Evolutionary conservation across 768 basidiomycete species (phyloP).

Genomic region (Clavaria fumosa): DNA sequence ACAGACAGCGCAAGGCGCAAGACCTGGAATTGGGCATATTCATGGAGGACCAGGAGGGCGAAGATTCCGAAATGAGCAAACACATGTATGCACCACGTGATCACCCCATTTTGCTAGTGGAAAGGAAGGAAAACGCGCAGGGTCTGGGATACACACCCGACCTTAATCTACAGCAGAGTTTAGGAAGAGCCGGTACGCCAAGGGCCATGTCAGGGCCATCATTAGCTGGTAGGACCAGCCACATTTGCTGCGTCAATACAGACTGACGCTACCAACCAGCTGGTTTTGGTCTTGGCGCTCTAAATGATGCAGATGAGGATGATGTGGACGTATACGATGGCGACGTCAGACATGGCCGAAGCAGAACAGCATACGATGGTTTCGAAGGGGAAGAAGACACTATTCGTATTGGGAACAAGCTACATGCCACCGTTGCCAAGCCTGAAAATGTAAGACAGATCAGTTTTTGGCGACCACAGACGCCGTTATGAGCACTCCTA

Average conservation of each 20-base stretch:
- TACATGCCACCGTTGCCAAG: conserved; percentile 11
- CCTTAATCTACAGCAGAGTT: conserved; percentile 41
- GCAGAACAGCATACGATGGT: conserved; percentile 50
- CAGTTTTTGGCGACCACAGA: not conserved
- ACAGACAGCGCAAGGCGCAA: conserved; percentile 59
- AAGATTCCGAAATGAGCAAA: conserved; percentile 66
- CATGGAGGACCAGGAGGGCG: conserved; percentile 30
- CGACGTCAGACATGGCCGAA: conserved; percentile 20
- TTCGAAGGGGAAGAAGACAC: conserved; percentile 52
- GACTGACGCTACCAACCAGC: too few relatives aligned
- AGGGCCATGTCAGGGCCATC: conserved; percentile 29
- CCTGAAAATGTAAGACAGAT: conserved; percentile 17
- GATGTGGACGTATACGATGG: conserved; percentile 75
- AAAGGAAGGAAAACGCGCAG: conserved; percentile 59
- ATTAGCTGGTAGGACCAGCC: conserved; percentile 34
- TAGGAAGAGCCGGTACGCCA: conserved; percentile 26
- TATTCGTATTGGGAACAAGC: conserved; percentile 26
- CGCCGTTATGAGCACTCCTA: conserved; percentile 15
- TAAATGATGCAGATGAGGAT: conserved; percentile 92
- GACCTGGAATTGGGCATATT: conserved; percentile 32
- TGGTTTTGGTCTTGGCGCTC: conserved; percentile 77
- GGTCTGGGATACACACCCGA: conserved; percentile 74
- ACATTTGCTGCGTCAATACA: too few relatives aligned
- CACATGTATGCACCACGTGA: conserved; percentile 82
- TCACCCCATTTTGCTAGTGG: conserved; percentile 42